These are phyloP conservation scores for Paxillus rubicundulus DNA, from an alignment of 768 basidiomycete species.

Conservation along the genomic window DNA sequence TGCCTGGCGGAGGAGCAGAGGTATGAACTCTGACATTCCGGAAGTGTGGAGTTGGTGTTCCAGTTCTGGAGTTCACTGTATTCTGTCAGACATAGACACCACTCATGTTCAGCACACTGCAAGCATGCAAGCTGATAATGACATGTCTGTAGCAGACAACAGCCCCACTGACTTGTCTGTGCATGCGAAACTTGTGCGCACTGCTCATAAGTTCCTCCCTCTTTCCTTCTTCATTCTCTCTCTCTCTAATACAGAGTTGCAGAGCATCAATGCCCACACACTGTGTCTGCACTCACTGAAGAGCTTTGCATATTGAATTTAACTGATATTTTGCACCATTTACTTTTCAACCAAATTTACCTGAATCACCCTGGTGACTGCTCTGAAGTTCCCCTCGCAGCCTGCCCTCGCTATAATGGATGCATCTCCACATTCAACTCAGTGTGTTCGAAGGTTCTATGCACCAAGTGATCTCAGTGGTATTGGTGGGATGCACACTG, in stretches of 20 bases:
- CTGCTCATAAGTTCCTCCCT: background rate
- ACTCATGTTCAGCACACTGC: background rate
- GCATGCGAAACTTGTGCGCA: background rate
- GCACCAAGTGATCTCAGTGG: slow-evolving; percentile 30
- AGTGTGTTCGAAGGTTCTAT: slow-evolving; percentile 20
- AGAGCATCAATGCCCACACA: background rate
- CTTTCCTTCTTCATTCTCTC: background rate
- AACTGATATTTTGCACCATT: background rate
- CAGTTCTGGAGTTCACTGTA: no score
- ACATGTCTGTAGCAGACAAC: background rate
- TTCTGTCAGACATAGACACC: no score
- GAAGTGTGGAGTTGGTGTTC: no score
- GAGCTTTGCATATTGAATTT: background rate
- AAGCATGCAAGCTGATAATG: background rate
- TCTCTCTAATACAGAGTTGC: background rate
- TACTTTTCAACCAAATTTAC: slow-evolving; percentile 5
- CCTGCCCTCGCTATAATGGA: slow-evolving; percentile 3
- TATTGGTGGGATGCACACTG: slow-evolving; percentile 22
- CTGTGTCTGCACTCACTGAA: background rate
- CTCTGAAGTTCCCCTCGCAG: background rate
- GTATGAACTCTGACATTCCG: no score
- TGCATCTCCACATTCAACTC: slow-evolving; percentile 19
- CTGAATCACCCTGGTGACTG: slow-evolving; percentile 4
- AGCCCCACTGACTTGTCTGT: background rate
- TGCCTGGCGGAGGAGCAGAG: no score